Conservation (phyloP, 2,329 filamentous ascomycete genomes). For the Macroventuria anomochaeta region DNA sequence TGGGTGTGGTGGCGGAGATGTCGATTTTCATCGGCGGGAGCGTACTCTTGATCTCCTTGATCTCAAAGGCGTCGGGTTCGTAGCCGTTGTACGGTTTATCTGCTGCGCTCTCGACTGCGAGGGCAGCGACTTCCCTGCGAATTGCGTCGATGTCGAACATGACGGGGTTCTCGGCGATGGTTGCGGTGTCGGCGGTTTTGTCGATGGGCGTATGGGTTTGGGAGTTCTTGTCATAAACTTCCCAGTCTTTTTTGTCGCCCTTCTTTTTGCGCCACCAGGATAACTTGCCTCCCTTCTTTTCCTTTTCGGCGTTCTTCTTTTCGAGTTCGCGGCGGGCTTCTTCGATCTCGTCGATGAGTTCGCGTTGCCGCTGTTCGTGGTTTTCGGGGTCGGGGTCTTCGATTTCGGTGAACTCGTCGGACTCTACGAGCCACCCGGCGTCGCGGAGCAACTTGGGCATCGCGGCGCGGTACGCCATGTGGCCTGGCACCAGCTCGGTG, state of each 20-base stretch:
- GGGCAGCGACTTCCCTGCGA: conserved; percentile 68
- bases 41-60: conserved; percentile 85
- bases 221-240: conserved; percentile 80
- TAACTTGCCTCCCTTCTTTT: conserved; percentile 67
- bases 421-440: conserved; percentile 89
- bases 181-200: conserved; percentile 55
- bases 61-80: conserved; percentile 56
- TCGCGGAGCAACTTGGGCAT: conserved; percentile 89
- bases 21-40: conserved; percentile 86
- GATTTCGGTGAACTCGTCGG: conserved; percentile 94
- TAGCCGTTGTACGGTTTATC: conserved; percentile 35
- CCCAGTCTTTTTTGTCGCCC: conserved; percentile 86
- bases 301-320: conserved; percentile 65
- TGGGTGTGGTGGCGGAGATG: conserved; percentile 29
- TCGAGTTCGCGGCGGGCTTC: conserved; percentile 89
- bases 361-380: conserved; percentile 82
- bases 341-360: conserved; percentile 95
- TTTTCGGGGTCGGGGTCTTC: conserved; percentile 97
- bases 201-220: conserved; percentile 49
- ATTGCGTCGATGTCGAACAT: conserved; percentile 97
- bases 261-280: conserved; percentile 82
- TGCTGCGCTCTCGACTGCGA: conserved; percentile 69
- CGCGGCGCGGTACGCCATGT: conserved; percentile 94
- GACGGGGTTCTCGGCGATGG: conserved; percentile 65
- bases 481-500: conserved; percentile 82